Evolutionary conservation across 257 asterid genomes (phyloP), one percentile per base, ranked within the genome.

Genomic region (Capsicum pubescens): DNA sequence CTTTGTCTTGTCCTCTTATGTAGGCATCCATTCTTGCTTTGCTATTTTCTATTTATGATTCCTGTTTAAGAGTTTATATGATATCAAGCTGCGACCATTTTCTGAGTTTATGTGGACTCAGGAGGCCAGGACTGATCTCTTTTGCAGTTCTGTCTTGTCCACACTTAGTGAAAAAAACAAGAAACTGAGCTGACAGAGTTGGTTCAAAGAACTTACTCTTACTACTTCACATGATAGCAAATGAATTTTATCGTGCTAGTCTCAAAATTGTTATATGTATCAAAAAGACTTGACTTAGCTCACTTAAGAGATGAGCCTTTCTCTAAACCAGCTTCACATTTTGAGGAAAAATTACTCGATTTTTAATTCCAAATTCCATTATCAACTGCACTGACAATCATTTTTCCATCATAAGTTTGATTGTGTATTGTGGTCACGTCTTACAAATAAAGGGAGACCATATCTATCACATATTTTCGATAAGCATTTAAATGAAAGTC

Each of bases 301-400:
- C 39, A 6, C 36, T 46, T 6, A 71, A 44, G 57, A 71, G 39
- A 44, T 46, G 2, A 26, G 46, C 7, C 46, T 66, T 66, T 66
- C 72, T 66, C 46, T 11, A 66, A 64, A 32, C 35, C 79, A 71
- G 46, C 79, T 71, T 71, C 17, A 71, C 79, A 71, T 46, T 36
- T 71, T 71, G 57, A 71, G 79, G 78, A 69, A 35, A 71, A 46
- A 36, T 9, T 46, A 26, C 57, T 11, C 32, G 2, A 26, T 71
- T 46, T 44, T n/a, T n/a, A 0, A 17, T 71, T 17, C 36, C 8
- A 71, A 70, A 42, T 44, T 0, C 32, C 32, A 42, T 70, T 70
- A 17, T 17, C 17, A 17, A 44, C 36, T 71, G 58, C 79, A n/a
- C 6, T 71, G 58, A 10, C 79, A n/a, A 46, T 44, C 58, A 71